phyloP scores from a whole-genome alignment of 208 protist genomes.

The Wallacemonas collosoma region DNA sequence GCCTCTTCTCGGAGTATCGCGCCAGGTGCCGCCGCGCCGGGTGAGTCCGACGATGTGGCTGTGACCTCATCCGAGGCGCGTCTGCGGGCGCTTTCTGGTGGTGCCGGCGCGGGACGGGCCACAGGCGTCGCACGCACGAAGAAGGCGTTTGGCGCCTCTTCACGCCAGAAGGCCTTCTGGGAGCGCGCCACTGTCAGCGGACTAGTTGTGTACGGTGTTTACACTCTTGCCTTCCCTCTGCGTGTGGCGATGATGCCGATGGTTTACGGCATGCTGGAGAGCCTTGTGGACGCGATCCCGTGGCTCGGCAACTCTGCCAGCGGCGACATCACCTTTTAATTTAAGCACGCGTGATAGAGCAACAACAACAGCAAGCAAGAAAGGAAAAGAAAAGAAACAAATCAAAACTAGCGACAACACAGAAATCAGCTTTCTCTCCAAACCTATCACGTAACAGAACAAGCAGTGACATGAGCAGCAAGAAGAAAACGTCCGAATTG shows the following conservation, averaged over 20 bases:
- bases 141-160: slow-evolving; percentile 32
- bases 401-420: slow-evolving; percentile 21
- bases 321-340: slow-evolving; percentile 17
- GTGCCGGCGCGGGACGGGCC: slow-evolving; percentile 17
- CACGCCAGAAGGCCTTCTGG: slow-evolving; percentile 70
- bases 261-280: slow-evolving; percentile 65
- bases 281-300: slow-evolving; percentile 65
- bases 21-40: slow-evolving; percentile 11
- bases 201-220: slow-evolving; percentile 57
- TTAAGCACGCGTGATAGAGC: background rate
- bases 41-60: slow-evolving; percentile 29
- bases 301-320: slow-evolving; percentile 60
- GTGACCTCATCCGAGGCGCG: slow-evolving; percentile 58
- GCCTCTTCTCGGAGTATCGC: slow-evolving; percentile 8
- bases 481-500: too few species aligned
- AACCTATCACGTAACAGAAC: slow-evolving; percentile 6
- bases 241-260: slow-evolving; percentile 71
- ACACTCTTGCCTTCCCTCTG: slow-evolving; percentile 81
- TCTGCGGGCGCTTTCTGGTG: slow-evolving; percentile 48
- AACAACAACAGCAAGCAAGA: slow-evolving; percentile 9
- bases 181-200: slow-evolving; percentile 62
- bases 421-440: slow-evolving; percentile 18
- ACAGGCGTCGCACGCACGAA: slow-evolving; percentile 29
- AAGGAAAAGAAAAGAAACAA: slow-evolving; percentile 22
- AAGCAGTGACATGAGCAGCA: background rate